Evolutionary conservation across 257 asterid genomes (phyloP).

Genomic region (Solanum pennellii): DNA sequence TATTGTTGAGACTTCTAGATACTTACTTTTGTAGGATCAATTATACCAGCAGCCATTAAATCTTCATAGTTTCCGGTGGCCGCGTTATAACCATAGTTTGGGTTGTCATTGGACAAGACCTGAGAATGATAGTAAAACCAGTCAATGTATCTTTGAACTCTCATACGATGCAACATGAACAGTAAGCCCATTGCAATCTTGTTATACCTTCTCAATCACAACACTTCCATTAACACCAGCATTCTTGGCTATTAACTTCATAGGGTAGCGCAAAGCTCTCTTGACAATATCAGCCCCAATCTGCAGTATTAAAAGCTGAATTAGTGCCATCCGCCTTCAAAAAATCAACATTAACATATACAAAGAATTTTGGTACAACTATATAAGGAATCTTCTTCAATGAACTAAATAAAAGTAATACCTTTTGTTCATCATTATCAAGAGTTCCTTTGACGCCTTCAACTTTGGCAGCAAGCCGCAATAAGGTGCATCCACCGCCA

Average conservation of each 20-base stretch:
- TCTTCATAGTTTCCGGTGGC: constrained; percentile 94
- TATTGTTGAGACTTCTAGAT: not conserved
- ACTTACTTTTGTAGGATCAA: constrained; percentile 90
- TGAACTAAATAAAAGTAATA: not conserved
- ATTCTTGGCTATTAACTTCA: constrained; percentile 93
- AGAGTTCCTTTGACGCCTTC: constrained; percentile 79
- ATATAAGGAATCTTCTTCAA: not conserved
- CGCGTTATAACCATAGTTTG: constrained; percentile 80
- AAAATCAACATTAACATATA: not conserved
- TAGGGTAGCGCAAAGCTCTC: constrained; percentile 88
- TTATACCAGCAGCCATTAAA: constrained; percentile 94
- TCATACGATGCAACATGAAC: not conserved
- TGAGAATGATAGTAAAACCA: not conserved
- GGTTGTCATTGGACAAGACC: constrained; percentile 80
- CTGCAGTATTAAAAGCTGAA: constrained; percentile 16
- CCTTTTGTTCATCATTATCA: constrained; percentile 95
- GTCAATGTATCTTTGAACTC: not conserved
- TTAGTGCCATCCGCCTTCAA: not conserved
- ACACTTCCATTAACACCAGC: constrained; percentile 99
- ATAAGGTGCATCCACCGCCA: constrained; percentile 92
- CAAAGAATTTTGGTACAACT: not conserved
- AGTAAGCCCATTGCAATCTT: not conserved
- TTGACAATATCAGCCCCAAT: constrained; percentile 97
- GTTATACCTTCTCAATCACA: constrained; percentile 83
- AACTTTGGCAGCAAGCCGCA: constrained; percentile 82